Evolutionary conservation across 352 stramenopile species (phyloP), one percentile per base, ranked within the genome.

Genomic region (Bremia lactucae): DNA sequence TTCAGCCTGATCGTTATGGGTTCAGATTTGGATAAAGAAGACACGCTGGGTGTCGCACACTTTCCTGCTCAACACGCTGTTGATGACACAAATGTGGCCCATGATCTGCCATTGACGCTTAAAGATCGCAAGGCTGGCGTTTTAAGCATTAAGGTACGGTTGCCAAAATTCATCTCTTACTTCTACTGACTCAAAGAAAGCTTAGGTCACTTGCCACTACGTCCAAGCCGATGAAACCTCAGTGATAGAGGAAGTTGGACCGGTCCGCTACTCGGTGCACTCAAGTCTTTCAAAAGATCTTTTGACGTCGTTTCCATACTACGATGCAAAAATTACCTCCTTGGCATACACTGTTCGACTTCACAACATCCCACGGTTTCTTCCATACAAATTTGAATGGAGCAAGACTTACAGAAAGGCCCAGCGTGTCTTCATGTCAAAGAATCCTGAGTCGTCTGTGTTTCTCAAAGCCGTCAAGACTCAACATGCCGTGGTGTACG

Each of bases 211-310:
- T 3, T 14, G 11, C 11, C 6, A 13, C 0, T n/a, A 15, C 10
- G 7, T 33, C 28, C 7, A 33, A 6, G 28, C 28, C 7, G 28
- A 33, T 3, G 7, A 13, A 5, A 13, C n/a, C 15, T 10, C 28
- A 13, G 28, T 14, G 28, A 6, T 33, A 5, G 28, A 33, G 11
- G 28, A 65, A 31, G 48, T 55, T 28, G 54, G 59, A 6, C 59
- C 59, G 0, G 59, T 68, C 9, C 49, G 57, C 37, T 68, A 64
- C 46, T 68, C 59, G 23, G 46, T 50, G 20, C 59, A 68, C 19
- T 14, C 31, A 28, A 65, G 59, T 22, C 31, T 48, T n/a, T 38
- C 48, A 23, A 61, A 41, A 2, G 59, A 49, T 9, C 5, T 68
- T 2, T 36, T 67, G 19, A 67, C 52, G 1, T 25, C 53, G 18